Evolutionary conservation across 371 early-diverging fungal genomes (phyloP).

Genomic region (Nematocida sp.): DNA sequence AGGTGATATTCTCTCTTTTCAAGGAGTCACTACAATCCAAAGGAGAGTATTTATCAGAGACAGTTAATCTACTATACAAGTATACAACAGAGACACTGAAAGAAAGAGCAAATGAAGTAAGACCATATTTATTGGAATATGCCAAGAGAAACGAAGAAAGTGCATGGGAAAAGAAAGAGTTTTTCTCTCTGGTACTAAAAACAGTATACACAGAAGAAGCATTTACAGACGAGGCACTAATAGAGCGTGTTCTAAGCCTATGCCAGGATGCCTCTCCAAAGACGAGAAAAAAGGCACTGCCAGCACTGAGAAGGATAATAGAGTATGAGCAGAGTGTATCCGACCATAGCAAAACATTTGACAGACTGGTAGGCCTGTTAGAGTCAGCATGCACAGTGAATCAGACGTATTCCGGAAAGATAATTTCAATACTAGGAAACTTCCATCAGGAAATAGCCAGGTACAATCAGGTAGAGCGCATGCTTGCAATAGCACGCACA

Average conservation of each 20-base stretch:
- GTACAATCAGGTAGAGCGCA: conserved; percentile 6
- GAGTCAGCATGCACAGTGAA: background rate
- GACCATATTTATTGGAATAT: background rate
- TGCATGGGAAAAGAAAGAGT: conserved; percentile 10
- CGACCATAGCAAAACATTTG: conserved; percentile 22
- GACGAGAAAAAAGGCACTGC: conserved; percentile 26
- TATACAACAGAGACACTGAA: conserved; percentile 33
- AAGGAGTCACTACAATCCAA: conserved; percentile 2
- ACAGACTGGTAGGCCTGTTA: conserved; percentile 5
- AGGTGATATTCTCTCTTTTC: conserved; percentile 12
- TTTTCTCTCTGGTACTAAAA: conserved; percentile 33
- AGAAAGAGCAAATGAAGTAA: conserved; percentile 3
- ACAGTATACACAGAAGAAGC: conserved; percentile 39
- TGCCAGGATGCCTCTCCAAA: conserved; percentile 3
- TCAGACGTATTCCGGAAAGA: conserved; percentile 14
- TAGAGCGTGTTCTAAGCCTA: conserved; percentile 10
- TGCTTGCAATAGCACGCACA: background rate
- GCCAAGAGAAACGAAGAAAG: background rate
- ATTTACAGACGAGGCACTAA: background rate
- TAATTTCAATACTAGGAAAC: conserved; percentile 25
- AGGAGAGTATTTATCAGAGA: conserved; percentile 6
- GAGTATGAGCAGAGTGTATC: conserved; percentile 4
- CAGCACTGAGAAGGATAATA: conserved; percentile 24
- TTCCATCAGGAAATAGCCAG: conserved; percentile 22
- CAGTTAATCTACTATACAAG: background rate